These are phyloP conservation scores for Diaporthe amygdali DNA, from an alignment of 2,329 filamentous ascomycete species.

Conservation along the genomic window DNA sequence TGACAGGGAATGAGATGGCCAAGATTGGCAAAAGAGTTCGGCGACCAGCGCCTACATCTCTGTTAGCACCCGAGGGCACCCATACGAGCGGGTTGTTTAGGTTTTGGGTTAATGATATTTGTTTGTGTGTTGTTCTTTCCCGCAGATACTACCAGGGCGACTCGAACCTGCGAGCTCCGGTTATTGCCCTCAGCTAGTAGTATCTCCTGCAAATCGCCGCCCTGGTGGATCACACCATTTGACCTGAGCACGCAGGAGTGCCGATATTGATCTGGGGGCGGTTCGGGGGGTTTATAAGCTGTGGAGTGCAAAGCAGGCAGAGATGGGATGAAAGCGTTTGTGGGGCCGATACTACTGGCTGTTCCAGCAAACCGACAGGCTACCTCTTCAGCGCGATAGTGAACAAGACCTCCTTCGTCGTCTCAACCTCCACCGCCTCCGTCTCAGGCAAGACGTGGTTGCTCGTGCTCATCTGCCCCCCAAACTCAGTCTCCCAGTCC, in stretches of 20 bases:
- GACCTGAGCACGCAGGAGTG: not conserved
- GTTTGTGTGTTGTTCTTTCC: too few relatives aligned
- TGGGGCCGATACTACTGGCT: not conserved
- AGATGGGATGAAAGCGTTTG: not conserved
- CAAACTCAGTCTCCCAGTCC: slow-evolving; percentile 80
- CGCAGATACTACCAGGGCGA: not conserved
- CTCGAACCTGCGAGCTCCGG: not conserved
- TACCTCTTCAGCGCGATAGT: slow-evolving; percentile 67
- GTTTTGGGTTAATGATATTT: too few relatives aligned
- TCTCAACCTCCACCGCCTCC: slow-evolving; percentile 66
- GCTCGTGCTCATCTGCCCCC: slow-evolving; percentile 77
- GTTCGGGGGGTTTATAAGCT: not conserved
- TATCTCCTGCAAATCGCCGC: not conserved
- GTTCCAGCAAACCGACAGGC: not conserved
- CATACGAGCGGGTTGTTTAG: not conserved
- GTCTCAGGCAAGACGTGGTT: slow-evolving; percentile 72
- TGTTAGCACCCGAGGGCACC: not conserved
- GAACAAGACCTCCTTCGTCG: slow-evolving; percentile 71
- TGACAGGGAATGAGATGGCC: not conserved
- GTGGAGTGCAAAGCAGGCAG: too few relatives aligned
- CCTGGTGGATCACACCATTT: not conserved
- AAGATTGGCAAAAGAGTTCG: not conserved
- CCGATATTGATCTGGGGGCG: not conserved
- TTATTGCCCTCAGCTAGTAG: not conserved
- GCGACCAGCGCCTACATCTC: not conserved